Evolutionary conservation across 176 grass and related monocot species (phyloP).

Genomic region (Zoysia pacifica): DNA sequence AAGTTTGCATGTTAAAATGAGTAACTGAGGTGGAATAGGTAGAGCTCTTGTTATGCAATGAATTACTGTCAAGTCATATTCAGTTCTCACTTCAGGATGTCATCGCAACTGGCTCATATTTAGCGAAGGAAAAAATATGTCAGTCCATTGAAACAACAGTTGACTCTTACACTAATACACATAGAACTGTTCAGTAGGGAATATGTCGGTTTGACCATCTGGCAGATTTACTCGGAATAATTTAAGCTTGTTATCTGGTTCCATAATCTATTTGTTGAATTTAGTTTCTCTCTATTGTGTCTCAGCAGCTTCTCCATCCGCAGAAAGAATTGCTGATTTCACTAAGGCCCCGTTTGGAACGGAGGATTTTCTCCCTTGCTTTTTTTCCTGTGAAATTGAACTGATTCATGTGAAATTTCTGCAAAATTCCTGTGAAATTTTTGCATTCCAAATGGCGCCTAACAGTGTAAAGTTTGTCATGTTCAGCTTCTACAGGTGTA

Average conservation of each 20-base stretch:
- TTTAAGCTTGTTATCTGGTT: neutral
- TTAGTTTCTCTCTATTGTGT: neutral
- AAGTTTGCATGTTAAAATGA: conserved; percentile 11
- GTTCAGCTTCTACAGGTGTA: conserved; percentile 88
- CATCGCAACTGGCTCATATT: neutral
- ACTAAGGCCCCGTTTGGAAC: neutral
- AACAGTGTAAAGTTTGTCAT: neutral
- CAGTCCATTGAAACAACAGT: neutral
- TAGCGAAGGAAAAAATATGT: conserved; percentile 14
- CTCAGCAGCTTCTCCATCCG: neutral
- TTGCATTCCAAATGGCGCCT: too few species aligned
- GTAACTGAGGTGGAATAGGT: neutral
- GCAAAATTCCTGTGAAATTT: too few species aligned
- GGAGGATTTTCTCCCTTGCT: too few species aligned
- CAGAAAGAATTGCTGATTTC: neutral
- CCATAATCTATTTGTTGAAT: neutral
- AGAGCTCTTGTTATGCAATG: neutral
- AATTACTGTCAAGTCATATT: neutral
- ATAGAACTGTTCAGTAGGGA: neutral
- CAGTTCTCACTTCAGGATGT: neutral
- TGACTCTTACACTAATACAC: neutral
- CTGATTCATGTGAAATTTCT: too few species aligned
- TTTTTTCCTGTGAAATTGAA: too few species aligned
- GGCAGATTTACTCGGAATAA: neutral
- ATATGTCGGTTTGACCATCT: neutral